Evolutionary conservation across 2,329 filamentous ascomycete genomes (phyloP).

Genomic region (Cadophora malorum): DNA sequence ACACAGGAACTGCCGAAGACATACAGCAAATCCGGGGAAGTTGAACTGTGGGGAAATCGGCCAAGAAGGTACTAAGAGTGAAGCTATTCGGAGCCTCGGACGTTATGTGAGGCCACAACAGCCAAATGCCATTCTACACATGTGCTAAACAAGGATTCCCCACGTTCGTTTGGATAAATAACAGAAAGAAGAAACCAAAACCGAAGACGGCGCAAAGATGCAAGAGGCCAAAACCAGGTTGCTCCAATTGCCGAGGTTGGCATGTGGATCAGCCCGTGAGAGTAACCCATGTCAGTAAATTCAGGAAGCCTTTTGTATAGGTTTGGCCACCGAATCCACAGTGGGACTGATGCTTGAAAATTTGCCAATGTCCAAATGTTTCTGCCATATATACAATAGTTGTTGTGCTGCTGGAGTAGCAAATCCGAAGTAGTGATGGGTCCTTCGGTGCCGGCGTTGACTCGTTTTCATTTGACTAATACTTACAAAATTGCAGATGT

Average conservation of each 20-base stretch:
- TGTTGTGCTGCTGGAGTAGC: too few relatives aligned
- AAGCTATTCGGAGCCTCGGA: slow-evolving; percentile 3
- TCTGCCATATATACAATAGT: too few relatives aligned
- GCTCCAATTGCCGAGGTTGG: slow-evolving; percentile 9
- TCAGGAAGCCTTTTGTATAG: neutral
- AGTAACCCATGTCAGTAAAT: neutral
- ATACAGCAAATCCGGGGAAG: neutral
- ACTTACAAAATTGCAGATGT: too few relatives aligned
- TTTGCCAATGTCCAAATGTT: too few relatives aligned
- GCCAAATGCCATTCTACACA: neutral
- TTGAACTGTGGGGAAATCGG: slow-evolving; percentile 13
- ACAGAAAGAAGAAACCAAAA: neutral
- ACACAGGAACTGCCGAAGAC: neutral
- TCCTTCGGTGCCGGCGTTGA: too few relatives aligned
- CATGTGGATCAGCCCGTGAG: neutral
- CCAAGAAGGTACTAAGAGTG: neutral
- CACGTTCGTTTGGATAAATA: neutral
- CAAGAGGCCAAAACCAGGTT: neutral
- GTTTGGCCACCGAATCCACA: too few relatives aligned
- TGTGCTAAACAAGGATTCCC: slow-evolving; percentile 1
- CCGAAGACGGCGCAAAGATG: neutral
- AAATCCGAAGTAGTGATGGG: too few relatives aligned
- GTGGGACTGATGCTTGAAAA: too few relatives aligned
- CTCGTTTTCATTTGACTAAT: neutral
- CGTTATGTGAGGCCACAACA: neutral